A percentile compares a stretch with the other conserved stretches of the same genome.
Evolutionary conservation across 2,329 filamentous ascomycete genomes (phyloP).

Genomic region (Aschersonia sp.): DNA sequence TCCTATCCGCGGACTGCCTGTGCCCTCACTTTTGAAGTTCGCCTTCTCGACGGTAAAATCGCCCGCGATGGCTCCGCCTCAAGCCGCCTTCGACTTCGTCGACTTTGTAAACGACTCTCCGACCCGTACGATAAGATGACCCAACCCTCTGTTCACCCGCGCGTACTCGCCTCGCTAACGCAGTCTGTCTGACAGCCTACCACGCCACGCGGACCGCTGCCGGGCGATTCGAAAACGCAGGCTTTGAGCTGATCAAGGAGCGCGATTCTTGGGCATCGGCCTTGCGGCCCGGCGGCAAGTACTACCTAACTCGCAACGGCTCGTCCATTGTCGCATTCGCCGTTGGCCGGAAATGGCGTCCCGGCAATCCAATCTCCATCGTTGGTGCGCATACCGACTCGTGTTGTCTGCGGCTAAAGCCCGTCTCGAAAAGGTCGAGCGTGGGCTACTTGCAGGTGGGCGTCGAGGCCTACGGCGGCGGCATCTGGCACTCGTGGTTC

Average conservation of each 20-base stretch:
- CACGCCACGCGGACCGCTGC: conserved; percentile 78
- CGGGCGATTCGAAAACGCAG: conserved; percentile 62
- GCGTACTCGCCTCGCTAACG: not conserved
- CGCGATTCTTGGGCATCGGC: conserved; percentile 74
- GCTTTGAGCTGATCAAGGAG: conserved; percentile 81
- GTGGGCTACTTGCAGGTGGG: conserved; percentile 88
- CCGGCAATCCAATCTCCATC: conserved; percentile 83
- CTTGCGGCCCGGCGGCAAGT: conserved; percentile 78
- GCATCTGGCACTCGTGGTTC: conserved; percentile 97
- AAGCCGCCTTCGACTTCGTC: conserved; percentile 66
- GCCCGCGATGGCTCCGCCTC: conserved; percentile 33
- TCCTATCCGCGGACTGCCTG: too few relatives aligned
- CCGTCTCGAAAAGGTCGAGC: conserved; percentile 75
- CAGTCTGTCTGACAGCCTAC: conserved; percentile 50
- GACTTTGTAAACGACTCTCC: conserved; percentile 91
- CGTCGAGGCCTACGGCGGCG: conserved; percentile 92
- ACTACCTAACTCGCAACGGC: conserved; percentile 87
- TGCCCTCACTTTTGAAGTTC: not conserved
- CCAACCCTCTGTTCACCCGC: not conserved
- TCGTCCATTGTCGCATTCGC: conserved; percentile 89
- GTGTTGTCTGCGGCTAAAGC: conserved; percentile 82
- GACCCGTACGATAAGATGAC: conserved; percentile 49
- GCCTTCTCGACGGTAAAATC: conserved; percentile 13
- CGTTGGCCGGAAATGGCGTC: conserved; percentile 78
- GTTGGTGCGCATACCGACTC: conserved; percentile 95